phyloP scores from a whole-genome alignment of 73 alveolate species.

The Symbiodinium natans region DNA sequence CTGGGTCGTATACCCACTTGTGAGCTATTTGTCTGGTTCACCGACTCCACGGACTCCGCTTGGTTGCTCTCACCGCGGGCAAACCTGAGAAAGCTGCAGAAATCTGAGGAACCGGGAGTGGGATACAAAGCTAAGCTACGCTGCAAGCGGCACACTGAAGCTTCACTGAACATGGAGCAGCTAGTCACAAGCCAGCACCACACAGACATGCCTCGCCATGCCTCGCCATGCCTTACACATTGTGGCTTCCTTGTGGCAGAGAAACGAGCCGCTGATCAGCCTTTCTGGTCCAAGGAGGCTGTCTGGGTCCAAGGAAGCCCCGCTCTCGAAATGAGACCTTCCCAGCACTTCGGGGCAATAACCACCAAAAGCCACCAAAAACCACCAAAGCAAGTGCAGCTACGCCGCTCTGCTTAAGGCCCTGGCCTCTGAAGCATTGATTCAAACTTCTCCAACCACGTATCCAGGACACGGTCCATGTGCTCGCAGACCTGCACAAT shows the following conservation, averaged over 20 bases:
- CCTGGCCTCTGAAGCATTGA: not conserved
- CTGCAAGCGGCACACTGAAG: too few species aligned
- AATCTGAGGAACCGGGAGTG: too few species aligned
- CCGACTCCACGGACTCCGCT: not conserved
- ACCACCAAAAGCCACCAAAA: not conserved
- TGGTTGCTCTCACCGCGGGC: not conserved
- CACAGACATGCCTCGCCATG: too few species aligned
- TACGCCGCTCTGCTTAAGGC: too few species aligned
- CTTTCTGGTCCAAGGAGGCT: too few species aligned
- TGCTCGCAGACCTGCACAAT: not conserved
- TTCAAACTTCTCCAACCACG: not conserved
- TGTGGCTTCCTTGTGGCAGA: too few species aligned
- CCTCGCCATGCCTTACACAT: not conserved
- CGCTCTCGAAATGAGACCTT: not conserved
- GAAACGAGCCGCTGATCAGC: not conserved
- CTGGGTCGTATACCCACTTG: not conserved
- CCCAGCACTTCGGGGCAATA: not conserved
- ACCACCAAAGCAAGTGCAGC: too few species aligned
- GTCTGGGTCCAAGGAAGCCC: too few species aligned
- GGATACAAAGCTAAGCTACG: too few species aligned
- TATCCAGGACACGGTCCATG: too few species aligned
- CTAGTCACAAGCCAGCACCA: too few species aligned
- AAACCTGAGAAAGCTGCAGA: not conserved
- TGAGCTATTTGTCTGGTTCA: not conserved
- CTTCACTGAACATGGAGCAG: too few species aligned